phyloP scores from a whole-genome alignment of 805 yeast species.

The Aciculoconidium aculeatum region DNA sequence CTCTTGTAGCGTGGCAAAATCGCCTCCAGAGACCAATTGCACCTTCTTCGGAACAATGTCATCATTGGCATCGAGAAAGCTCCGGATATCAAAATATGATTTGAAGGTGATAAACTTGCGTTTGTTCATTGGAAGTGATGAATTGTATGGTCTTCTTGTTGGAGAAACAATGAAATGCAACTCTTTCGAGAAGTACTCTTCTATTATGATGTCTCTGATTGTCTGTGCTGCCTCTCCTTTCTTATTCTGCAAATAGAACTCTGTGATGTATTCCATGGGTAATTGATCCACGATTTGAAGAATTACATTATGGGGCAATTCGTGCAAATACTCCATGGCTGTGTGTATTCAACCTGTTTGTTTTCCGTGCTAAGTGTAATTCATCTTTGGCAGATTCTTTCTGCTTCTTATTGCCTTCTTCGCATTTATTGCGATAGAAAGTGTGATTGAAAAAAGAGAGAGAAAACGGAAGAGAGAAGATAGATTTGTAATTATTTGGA shows the following conservation, averaged over 20 bases:
- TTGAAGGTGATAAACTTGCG: conserved; percentile 11
- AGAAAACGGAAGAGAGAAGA: no score
- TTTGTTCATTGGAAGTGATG: conserved; percentile 5
- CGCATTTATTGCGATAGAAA: no score
- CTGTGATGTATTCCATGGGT: conserved; percentile 17
- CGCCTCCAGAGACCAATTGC: conserved; percentile 26
- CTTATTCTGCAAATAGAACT: conserved; percentile 15
- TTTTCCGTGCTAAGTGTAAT: no score
- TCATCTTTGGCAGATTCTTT: no score
- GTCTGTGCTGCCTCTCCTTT: conserved; percentile 6
- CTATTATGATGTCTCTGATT: conserved; percentile 19
- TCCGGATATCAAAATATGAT: conserved; percentile 26
- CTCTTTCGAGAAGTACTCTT: conserved; percentile 24
- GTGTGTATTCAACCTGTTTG: no score
- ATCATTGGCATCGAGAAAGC: conserved; percentile 22
- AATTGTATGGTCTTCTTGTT: conserved; percentile 16
- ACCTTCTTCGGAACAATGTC: conserved; percentile 23
- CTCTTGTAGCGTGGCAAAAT: conserved; percentile 21
- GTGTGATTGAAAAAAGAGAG: no score
- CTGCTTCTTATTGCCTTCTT: no score
- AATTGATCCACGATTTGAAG: conserved; percentile 13
- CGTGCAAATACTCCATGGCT: conserved; percentile 8
- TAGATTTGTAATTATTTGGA: no score
- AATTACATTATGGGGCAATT: conserved; percentile 20
- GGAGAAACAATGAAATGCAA: conserved; percentile 30